A percentile compares a stretch with the other conserved stretches of the same genome.
Evolutionary conservation across 768 basidiomycete genomes (phyloP).

Genomic region (Boletus pseudo-olivaceus): DNA sequence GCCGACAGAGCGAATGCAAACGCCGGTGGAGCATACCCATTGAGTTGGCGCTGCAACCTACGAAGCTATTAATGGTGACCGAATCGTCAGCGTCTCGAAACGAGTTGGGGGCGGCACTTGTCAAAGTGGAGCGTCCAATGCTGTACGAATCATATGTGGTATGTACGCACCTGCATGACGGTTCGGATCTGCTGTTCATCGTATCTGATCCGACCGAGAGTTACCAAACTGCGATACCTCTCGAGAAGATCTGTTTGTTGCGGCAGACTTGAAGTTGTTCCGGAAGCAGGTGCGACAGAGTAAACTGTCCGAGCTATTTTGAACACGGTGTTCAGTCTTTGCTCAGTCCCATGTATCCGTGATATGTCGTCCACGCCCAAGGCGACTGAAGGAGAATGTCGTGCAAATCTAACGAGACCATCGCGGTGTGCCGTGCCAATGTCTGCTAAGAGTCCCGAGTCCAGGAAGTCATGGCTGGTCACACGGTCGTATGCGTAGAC

Average conservation of each 20-base stretch:
- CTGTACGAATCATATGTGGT: not conserved
- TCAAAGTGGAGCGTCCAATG: not conserved
- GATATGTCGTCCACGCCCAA: not conserved
- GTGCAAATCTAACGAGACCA: not conserved
- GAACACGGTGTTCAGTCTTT: not conserved
- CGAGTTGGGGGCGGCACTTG: not conserved
- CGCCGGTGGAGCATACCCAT: slow-evolving; percentile 42
- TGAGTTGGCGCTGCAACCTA: not conserved
- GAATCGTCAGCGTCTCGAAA: not conserved
- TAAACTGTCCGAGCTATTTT: not conserved
- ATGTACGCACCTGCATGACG: slow-evolving; percentile 36
- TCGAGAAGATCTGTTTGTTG: not conserved
- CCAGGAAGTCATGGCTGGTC: not conserved
- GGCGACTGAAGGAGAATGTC: not conserved
- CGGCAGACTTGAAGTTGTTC: not conserved
- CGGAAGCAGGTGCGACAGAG: not conserved
- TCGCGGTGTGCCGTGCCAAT: not conserved
- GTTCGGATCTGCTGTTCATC: slow-evolving; percentile 54
- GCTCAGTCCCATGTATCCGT: no score
- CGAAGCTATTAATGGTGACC: not conserved
- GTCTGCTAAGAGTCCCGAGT: not conserved
- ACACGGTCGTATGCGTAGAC: not conserved
- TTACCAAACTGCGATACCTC: slow-evolving; percentile 39
- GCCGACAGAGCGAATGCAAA: slow-evolving; percentile 25
- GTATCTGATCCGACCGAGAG: slow-evolving; percentile 43